Evolutionary conservation across 1,139 yeast species (phyloP), one percentile per base, ranked within the genome.

Genomic region (Pichia inconspicua): DNA sequence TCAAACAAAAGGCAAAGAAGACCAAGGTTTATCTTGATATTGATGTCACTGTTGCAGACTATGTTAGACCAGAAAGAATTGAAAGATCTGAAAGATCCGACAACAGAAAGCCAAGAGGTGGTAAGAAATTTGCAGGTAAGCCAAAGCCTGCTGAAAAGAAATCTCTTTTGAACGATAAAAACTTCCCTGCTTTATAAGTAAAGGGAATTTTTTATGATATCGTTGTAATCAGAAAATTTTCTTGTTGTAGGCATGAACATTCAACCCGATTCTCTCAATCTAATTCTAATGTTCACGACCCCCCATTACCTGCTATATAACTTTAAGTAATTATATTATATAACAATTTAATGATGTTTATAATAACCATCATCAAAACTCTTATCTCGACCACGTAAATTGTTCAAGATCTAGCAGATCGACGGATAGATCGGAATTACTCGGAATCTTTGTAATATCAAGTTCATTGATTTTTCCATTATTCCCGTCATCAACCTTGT

Each of bases 1-100:
- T 70, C 58, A 83, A 74, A 70, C 65, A 73, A 59, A 84, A 82
- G 75, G 73, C 79, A 53, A 73, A 70, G 64, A 84, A 84, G 75
- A 79, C 79, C 65, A 84, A 84, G 80, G 76, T 74, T 64, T 72
- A 72, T 67, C 75, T 84, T 66, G 86, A 82, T 57, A 70, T 82
- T 60, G 77, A 78, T 56, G 84, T 87, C 54, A 69, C 75, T 49
- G 82, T 82, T 63, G 74, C 81, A 57, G 40, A 37, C 15, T 34
- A 10, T 34, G 88, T 82, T 54, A 70, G 73, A 53, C 44, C 38
- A 25, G 52, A 50, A 41, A 50, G 45, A 44, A 48, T 53, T 25
- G 55, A 52, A 42, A 55, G 57, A 52, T 46, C 55, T 25, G 51
- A 49, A 42, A 51, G 57, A 60, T 50, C 53, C n/a, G 49, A 54